phyloP scores from a whole-genome alignment of 352 stramenopile genomes.

The Phytophthora quininea region DNA sequence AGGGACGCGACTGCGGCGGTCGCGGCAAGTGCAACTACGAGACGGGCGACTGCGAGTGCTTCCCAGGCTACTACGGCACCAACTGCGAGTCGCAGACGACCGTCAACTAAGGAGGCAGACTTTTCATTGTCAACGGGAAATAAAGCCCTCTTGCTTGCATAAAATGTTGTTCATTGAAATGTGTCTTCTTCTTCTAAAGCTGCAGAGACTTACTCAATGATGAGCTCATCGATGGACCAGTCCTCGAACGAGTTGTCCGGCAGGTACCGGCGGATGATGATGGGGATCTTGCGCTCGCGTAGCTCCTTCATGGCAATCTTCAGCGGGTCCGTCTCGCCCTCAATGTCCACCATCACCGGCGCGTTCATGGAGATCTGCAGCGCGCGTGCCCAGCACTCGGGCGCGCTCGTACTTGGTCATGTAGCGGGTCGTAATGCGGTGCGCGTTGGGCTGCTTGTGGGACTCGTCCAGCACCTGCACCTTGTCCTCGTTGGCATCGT shows the following conservation, averaged over 20 bases:
- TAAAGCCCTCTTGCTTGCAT: slow-evolving; percentile 11
- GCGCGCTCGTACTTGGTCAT: slow-evolving; percentile 99
- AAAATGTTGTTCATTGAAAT: slow-evolving; percentile 32
- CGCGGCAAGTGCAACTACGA: slow-evolving; percentile 96
- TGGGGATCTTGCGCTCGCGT: slow-evolving; percentile 98
- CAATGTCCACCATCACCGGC: slow-evolving; percentile 95
- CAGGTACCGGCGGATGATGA: slow-evolving; percentile 99
- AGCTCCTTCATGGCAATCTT: slow-evolving; percentile 99
- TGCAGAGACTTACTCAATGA: slow-evolving; percentile 92
- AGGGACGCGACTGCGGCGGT: slow-evolving; percentile 92
- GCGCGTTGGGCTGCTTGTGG: slow-evolving; percentile 84
- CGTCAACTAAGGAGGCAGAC: slow-evolving; percentile 56
- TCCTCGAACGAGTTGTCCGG: slow-evolving; percentile 99
- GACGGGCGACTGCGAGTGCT: slow-evolving; percentile 94
- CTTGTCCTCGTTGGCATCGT: slow-evolving; percentile 71
- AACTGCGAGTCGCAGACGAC: slow-evolving; percentile 87
- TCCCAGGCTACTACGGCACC: slow-evolving; percentile 95
- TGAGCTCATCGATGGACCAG: slow-evolving; percentile 99
- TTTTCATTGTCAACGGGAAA: slow-evolving; percentile 9
- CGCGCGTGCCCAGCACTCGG: slow-evolving; percentile 97
- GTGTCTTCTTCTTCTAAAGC: slow-evolving; percentile 7
- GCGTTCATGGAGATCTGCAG: slow-evolving; percentile 99
- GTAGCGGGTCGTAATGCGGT: slow-evolving; percentile 97
- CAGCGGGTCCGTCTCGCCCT: slow-evolving; percentile 98
- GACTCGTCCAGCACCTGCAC: slow-evolving; percentile 85